Evolutionary conservation across 208 protist genomes (phyloP).

Genomic region (Acanthamoeba lenticulata): DNA sequence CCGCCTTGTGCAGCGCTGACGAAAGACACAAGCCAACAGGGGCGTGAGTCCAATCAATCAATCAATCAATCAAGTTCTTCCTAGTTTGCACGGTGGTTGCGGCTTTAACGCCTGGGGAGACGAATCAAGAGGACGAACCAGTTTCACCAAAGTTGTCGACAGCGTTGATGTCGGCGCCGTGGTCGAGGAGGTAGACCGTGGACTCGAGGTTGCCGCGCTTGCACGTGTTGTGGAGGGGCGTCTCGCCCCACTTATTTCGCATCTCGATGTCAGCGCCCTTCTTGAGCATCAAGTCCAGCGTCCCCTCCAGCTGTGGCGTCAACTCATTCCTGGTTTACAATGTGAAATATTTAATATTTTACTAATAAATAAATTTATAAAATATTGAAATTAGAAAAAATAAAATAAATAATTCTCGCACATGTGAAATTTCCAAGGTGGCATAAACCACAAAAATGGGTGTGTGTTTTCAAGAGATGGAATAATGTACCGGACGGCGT

Average conservation of each 20-base stretch:
- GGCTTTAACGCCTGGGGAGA: too few species aligned
- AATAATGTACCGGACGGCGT: neutral
- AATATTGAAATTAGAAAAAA: neutral
- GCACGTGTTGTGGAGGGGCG: neutral
- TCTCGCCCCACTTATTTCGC: neutral
- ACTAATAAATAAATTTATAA: neutral
- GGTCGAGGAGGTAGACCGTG: neutral
- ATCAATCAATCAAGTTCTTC: too few species aligned
- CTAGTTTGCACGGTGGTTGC: too few species aligned
- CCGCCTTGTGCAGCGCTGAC: neutral
- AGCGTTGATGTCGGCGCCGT: conserved; percentile 12
- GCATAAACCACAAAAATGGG: neutral
- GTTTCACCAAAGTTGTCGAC: neutral
- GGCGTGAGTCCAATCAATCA: neutral
- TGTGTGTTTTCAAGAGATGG: neutral
- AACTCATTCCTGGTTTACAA: neutral
- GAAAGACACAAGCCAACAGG: neutral
- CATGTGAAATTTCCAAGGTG: too few species aligned
- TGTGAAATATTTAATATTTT: neutral
- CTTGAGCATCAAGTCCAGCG: neutral
- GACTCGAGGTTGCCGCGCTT: conserved; percentile 11
- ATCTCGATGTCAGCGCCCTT: neutral
- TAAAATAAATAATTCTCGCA: too few species aligned
- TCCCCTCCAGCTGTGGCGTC: neutral
- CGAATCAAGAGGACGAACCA: neutral